A percentile compares a stretch with the other conserved stretches of the same genome.
These are phyloP conservation scores for Aplosporella prunicola DNA, from an alignment of 2,329 filamentous ascomycete genomes.

Conservation along the genomic window DNA sequence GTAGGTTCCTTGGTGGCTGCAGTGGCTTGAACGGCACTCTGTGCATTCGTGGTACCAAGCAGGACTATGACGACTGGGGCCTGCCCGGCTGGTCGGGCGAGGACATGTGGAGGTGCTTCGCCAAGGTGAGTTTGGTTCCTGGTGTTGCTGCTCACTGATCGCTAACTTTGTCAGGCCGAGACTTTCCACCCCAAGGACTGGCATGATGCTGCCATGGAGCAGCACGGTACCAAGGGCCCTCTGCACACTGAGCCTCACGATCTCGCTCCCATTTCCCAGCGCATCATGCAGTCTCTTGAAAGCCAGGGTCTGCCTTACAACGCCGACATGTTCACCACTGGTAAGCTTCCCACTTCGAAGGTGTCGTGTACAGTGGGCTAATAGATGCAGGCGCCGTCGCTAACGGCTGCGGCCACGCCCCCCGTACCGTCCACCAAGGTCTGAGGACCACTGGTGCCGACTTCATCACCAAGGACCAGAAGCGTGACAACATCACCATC, in stretches of 20 bases:
- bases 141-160: too few species aligned
- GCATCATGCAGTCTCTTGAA: slow-evolving; percentile 12
- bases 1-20: slow-evolving; percentile 42
- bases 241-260: slow-evolving; percentile 47
- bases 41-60: slow-evolving; percentile 40
- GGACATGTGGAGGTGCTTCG: slow-evolving; percentile 45
- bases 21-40: slow-evolving; percentile 44
- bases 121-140: slow-evolving; percentile 32
- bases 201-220: slow-evolving; percentile 41
- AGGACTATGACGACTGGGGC: slow-evolving; percentile 48
- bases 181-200: slow-evolving; percentile 50
- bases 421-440: slow-evolving; percentile 24
- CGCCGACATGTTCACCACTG: slow-evolving; percentile 14
- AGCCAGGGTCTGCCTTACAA: slow-evolving; percentile 12
- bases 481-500: slow-evolving; percentile 27
- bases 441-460: slow-evolving; percentile 24
- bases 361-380: too few species aligned
- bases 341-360: not conserved
- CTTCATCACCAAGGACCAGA: slow-evolving; percentile 34
- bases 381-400: not conserved
- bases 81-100: slow-evolving; percentile 47
- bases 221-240: slow-evolving; percentile 43
- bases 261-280: slow-evolving; percentile 39
- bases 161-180: too few species aligned
- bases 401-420: slow-evolving; percentile 22